Base-by-base conservation (phyloP, 441 rosid species). In the Brassica hybrid region DNA sequence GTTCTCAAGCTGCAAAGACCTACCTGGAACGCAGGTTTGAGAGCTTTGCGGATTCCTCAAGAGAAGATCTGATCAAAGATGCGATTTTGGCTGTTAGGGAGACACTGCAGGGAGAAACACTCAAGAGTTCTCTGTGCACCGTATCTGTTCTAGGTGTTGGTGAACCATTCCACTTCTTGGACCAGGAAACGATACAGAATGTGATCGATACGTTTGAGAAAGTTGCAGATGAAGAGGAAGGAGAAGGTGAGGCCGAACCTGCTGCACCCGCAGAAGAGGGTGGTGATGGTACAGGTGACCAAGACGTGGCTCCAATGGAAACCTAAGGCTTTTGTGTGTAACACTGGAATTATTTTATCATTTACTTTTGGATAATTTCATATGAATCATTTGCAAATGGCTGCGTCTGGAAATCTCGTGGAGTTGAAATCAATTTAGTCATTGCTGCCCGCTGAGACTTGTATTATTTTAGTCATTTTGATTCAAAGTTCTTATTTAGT, bases 1-100 rank as follows among this genome's bases (percentile, higher is more conserved):
- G 99, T 72, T 93, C 99, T 50, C 99, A 95, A 86, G 98, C 98
- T 25, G 98, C 99, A 66, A 94, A 94, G 76, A 94, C 99, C 36
- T 95, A 91, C 79, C 83, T 95, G 88, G 99, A 95, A 76, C 97
- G 99, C 56, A 88, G 85, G 79, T 94, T 87, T 57, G 87, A 89
- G 85, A 86, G 82, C 77, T 94, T 94, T 50, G 69, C 4, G 68
- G 90, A 89, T 68, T 91, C 97, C 25, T 86, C 93, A 9, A 81
- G 94, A 54, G 99, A 93, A 13, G 96, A 93, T 82, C 83, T 94
- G 78, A 81, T 94, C 12, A 93, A 90, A 82, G 97, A 94, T 74
- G 98, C 99, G 6, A 86, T 94, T 60, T 69, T 91, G 84, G 97
- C 96, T 38, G 89, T 94, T 50, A 89, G 97, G 79, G 99, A 94